Evolutionary conservation across 139 green algal genomes (phyloP).

Genomic region (Chlamydomonas sphaeroides): DNA sequence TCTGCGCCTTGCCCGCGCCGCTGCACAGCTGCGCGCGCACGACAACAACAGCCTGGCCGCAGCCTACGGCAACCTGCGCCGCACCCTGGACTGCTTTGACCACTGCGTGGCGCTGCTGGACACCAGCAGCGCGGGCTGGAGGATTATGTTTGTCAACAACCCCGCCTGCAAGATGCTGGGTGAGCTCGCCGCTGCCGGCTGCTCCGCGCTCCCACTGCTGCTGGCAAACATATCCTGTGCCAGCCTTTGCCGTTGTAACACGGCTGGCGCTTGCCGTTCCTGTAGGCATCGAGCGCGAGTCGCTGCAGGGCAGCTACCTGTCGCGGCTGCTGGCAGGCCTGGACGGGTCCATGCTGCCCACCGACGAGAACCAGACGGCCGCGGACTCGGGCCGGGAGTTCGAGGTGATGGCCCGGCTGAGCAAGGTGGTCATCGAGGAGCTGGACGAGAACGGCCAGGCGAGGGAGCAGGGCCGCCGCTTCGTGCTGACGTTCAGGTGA

Average conservation of each 20-base stretch:
- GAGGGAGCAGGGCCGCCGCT: not conserved
- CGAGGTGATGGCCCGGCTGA: conserved; percentile 13
- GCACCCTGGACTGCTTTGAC: conserved; percentile 59
- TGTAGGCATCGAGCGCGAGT: conserved; percentile 42
- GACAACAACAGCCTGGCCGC: conserved; percentile 42
- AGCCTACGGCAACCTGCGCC: conserved; percentile 50
- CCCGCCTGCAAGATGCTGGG: conserved; percentile 41
- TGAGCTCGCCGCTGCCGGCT: too few species aligned
- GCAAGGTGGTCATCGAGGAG: not conserved
- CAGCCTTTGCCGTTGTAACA: too few species aligned
- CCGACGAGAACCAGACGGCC: not conserved
- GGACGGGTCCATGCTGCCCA: conserved; percentile 33
- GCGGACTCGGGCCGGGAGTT: not conserved
- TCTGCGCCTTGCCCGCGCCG: too few species aligned
- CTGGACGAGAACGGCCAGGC: not conserved
- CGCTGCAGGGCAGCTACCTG: conserved; percentile 29
- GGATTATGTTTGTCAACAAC: conserved; percentile 50
- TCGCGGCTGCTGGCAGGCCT: conserved; percentile 23
- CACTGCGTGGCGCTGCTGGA: conserved; percentile 60
- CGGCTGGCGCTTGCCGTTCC: too few species aligned
- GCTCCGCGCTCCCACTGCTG: too few species aligned
- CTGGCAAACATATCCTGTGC: too few species aligned
- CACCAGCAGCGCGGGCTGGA: conserved; percentile 33
- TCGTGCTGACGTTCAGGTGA: conserved; percentile 31
- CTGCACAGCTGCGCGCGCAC: conserved; percentile 33